These are phyloP conservation scores for Umbelopsis vinacea DNA, from an alignment of 192 early-diverging fungal genomes.

Conservation along the genomic window DNA sequence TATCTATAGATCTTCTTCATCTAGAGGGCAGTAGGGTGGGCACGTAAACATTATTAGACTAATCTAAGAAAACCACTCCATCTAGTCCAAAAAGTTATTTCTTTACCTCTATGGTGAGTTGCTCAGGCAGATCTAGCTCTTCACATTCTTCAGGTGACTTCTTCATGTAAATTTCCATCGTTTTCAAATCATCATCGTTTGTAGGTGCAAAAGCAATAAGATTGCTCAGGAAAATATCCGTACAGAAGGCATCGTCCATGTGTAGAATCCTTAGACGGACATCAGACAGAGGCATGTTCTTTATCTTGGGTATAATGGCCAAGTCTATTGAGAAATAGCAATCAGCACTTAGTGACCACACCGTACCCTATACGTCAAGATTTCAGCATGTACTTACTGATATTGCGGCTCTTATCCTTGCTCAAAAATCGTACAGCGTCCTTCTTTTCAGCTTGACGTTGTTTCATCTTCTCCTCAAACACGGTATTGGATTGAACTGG, in stretches of 20 bases:
- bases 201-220: conserved; percentile 69
- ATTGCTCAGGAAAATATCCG: conserved; percentile 66
- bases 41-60: neutral
- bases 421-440: conserved; percentile 66
- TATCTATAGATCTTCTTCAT: conserved; percentile 75
- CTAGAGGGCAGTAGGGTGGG: conserved; percentile 24
- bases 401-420: conserved; percentile 66
- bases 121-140: conserved; percentile 64
- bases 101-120: conserved; percentile 65
- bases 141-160: conserved; percentile 53
- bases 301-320: conserved; percentile 35
- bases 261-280: conserved; percentile 65
- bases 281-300: conserved; percentile 51
- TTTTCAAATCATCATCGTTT: conserved; percentile 55
- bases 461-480: conserved; percentile 38
- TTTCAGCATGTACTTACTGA: conserved; percentile 33
- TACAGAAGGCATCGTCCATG: conserved; percentile 67
- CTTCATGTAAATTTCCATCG: conserved; percentile 29
- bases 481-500: conserved; percentile 60
- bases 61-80: neutral
- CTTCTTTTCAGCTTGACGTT: conserved; percentile 47
- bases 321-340: conserved; percentile 27
- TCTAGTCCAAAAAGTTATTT: neutral
- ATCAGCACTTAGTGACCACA: neutral
- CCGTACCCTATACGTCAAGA: neutral